phyloP scores from a whole-genome alignment of 2,329 filamentous ascomycete genomes.

The Neurospora sp. region DNA sequence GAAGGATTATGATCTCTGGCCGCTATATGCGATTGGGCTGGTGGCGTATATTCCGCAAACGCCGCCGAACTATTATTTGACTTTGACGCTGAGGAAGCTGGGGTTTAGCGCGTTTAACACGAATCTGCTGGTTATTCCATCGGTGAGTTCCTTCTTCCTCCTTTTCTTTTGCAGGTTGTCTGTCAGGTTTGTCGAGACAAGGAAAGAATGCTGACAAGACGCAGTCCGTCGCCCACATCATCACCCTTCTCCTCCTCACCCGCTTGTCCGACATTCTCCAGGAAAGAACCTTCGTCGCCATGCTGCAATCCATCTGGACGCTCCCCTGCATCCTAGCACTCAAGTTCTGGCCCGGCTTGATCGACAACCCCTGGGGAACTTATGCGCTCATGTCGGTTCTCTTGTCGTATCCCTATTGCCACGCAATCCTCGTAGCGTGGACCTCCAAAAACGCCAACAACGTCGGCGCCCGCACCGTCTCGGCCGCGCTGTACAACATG shows the following conservation, averaged over 20 bases:
- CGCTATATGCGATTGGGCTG: conserved; percentile 40
- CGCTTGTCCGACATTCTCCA: conserved; percentile 41
- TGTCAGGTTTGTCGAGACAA: not conserved
- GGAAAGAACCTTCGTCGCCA: conserved; percentile 35
- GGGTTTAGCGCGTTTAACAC: conserved; percentile 45
- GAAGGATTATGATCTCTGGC: conserved; percentile 48
- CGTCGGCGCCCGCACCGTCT: conserved; percentile 49
- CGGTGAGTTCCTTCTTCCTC: conserved; percentile 22
- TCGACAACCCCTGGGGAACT: conserved; percentile 37
- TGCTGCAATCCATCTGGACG: conserved; percentile 41
- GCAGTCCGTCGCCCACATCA: conserved; percentile 38
- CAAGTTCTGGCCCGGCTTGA: conserved; percentile 32
- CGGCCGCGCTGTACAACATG: conserved; percentile 49
- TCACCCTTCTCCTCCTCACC: conserved; percentile 40
- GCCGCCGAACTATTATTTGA: conserved; percentile 40
- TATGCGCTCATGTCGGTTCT: conserved; percentile 40
- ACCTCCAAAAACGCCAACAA: conserved; percentile 49
- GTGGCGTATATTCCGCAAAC: conserved; percentile 37
- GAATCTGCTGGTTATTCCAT: conserved; percentile 47
- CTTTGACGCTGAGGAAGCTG: conserved; percentile 39
- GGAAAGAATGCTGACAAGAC: not conserved
- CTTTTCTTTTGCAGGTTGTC: too few relatives aligned
- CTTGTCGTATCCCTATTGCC: conserved; percentile 45
- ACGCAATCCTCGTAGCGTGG: conserved; percentile 51
- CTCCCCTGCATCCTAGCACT: conserved; percentile 45